A percentile compares a stretch with the other conserved stretches of the same genome.
Evolutionary conservation across 371 early-diverging fungal genomes (phyloP).

Genomic region (Mucor mucedo): DNA sequence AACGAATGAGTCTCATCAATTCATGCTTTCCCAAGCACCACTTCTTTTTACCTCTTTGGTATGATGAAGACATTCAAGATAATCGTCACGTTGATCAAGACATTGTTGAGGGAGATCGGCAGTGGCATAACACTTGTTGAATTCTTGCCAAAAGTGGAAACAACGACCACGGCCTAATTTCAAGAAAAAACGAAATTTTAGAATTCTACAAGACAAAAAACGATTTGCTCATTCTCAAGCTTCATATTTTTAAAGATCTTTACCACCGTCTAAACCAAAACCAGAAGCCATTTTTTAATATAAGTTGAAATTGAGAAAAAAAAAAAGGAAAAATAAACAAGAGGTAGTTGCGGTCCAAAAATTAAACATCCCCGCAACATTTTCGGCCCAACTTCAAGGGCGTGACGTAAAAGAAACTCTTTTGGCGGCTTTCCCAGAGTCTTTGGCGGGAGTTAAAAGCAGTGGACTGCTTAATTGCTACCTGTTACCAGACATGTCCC

Average conservation of each 20-base stretch:
- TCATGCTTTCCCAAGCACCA: too few species aligned
- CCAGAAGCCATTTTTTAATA: constrained; percentile 51
- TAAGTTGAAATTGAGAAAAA: constrained; percentile 13
- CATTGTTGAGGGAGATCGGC: constrained; percentile 77
- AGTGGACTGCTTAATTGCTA: too few species aligned
- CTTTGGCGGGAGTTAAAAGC: too few species aligned
- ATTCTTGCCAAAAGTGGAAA: constrained; percentile 86
- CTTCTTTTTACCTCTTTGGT: constrained; percentile 71
- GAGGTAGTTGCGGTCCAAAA: neutral
- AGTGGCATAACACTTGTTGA: constrained; percentile 81
- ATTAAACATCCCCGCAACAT: constrained; percentile 1
- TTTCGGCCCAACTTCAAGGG: too few species aligned
- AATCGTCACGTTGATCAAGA: constrained; percentile 76
- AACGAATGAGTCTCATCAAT: too few species aligned
- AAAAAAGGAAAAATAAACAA: constrained; percentile 7
- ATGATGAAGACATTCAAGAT: constrained; percentile 83
- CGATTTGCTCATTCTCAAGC: too few species aligned
- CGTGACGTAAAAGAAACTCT: too few species aligned
- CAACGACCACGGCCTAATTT: constrained; percentile 78
- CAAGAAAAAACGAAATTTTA: neutral
- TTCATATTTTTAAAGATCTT: neutral
- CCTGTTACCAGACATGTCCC: too few species aligned
- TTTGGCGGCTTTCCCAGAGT: too few species aligned
- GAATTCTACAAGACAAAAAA: neutral
- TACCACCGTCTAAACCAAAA: constrained; percentile 55